phyloP scores from a whole-genome alignment of 2,329 filamentous ascomycete genomes.

The Penicillium sp. region DNA sequence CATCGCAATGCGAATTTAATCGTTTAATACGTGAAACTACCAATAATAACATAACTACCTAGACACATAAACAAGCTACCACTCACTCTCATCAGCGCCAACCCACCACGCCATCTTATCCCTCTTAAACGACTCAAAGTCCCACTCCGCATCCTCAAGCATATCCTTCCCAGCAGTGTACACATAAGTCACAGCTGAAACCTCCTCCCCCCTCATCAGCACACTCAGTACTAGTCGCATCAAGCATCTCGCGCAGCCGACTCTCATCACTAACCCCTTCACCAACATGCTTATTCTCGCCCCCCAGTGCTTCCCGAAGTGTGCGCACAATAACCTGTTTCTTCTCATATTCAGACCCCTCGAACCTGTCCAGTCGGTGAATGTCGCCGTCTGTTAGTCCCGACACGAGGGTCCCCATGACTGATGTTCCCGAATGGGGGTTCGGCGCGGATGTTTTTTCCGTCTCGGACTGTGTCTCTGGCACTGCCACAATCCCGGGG shows the following conservation, averaged over 20 bases:
- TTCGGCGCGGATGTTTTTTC: not conserved
- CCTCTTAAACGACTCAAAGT: constrained; percentile 76
- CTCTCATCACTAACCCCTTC: constrained; percentile 32
- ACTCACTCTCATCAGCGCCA: constrained; percentile 46
- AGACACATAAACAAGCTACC: constrained; percentile 17
- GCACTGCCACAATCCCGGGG: constrained; percentile 64
- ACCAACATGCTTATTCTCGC: not conserved
- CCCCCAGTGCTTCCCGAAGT: constrained; percentile 24
- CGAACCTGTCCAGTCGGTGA: constrained; percentile 73
- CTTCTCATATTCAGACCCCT: constrained; percentile 71
- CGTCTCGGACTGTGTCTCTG: not conserved
- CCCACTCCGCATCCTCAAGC: constrained; percentile 78
- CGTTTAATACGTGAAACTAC: not conserved
- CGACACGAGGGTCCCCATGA: constrained; percentile 72
- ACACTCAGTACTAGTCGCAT: constrained; percentile 53
- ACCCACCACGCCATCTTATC: constrained; percentile 68
- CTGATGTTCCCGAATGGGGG: constrained; percentile 42
- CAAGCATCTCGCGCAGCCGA: constrained; percentile 39
- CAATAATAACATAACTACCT: not conserved
- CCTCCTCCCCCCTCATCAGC: constrained; percentile 45
- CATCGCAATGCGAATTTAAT: constrained; percentile 2
- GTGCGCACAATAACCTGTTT: constrained; percentile 47
- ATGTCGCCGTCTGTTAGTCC: constrained; percentile 78
- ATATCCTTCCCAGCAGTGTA: constrained; percentile 49
- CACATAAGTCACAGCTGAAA: constrained; percentile 63